Conservation (phyloP, 331 rosid species). For the Quercus phellos region DNA sequence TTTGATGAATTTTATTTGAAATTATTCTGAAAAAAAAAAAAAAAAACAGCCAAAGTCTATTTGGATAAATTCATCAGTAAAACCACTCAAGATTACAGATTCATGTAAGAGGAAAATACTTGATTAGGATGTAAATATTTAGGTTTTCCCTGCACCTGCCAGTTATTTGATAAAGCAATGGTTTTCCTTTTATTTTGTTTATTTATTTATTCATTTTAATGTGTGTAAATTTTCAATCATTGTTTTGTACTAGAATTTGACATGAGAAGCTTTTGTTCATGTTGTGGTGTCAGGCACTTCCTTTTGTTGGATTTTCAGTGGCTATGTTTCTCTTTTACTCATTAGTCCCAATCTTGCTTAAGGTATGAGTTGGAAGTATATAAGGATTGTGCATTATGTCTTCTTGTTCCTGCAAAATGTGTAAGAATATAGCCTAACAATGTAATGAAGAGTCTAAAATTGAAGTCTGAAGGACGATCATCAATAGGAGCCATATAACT, state of each 20-base stretch:
- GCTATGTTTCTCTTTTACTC: constrained; percentile 66
- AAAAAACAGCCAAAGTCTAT: neutral
- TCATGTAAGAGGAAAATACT: neutral
- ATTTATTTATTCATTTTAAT: too few species aligned
- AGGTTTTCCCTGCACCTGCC: neutral
- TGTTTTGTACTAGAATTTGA: neutral
- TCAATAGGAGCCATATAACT: neutral
- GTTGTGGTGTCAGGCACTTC: constrained; percentile 62
- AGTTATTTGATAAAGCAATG: neutral
- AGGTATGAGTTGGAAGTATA: constrained; percentile 43
- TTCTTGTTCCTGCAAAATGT: neutral
- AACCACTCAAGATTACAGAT: neutral
- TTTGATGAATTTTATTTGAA: neutral
- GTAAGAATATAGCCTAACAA: neutral
- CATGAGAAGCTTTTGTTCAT: constrained; percentile 15
- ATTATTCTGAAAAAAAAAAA: neutral
- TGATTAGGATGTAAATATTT: neutral
- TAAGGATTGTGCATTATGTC: neutral
- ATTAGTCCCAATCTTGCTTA: constrained; percentile 67
- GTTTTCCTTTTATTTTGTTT: neutral
- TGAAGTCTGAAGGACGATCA: neutral
- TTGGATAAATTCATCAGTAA: neutral
- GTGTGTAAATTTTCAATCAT: neutral
- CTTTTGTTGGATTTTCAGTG: constrained; percentile 71
- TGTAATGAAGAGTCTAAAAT: neutral